These are phyloP conservation scores for Lactifluus piperatus DNA, from an alignment of 768 basidiomycete genomes.

Conservation along the genomic window DNA sequence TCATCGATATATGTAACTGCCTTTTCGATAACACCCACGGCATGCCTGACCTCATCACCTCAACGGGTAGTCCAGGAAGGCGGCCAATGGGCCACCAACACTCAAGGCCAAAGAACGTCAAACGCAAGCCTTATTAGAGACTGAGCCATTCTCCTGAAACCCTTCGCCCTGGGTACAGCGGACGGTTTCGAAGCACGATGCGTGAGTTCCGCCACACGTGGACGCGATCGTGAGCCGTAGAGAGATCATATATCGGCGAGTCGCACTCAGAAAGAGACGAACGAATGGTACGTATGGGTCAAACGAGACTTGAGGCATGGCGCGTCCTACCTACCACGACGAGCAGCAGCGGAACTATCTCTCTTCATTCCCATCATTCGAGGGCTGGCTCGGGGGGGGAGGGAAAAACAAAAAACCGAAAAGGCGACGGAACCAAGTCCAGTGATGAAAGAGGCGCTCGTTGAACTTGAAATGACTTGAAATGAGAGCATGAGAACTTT, in stretches of 20 bases:
- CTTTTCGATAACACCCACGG: not conserved
- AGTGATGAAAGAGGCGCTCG: not conserved
- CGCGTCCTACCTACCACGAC: too few species aligned
- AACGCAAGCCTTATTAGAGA: not conserved
- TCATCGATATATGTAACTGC: conserved; percentile 9
- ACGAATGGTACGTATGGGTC: too few species aligned
- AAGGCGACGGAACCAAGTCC: not conserved
- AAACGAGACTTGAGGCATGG: too few species aligned
- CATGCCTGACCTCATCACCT: not conserved
- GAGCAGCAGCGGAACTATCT: too few species aligned
- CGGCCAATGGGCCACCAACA: not conserved
- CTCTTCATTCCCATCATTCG: too few species aligned
- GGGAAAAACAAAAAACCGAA: not conserved
- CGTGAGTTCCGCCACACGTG: not conserved
- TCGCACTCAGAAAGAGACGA: not conserved
- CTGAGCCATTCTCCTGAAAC: not conserved
- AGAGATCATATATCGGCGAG: not conserved
- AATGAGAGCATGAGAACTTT: not conserved
- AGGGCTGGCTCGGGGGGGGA: too few species aligned
- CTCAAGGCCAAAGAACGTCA: not conserved
- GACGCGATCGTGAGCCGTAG: not conserved
- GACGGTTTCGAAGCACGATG: not conserved
- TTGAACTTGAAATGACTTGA: not conserved
- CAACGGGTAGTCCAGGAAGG: not conserved
- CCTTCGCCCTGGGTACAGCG: not conserved